These are phyloP conservation scores for Gossypium thurberi DNA, from an alignment of 345 rosid genomes.

Conservation along the genomic window DNA sequence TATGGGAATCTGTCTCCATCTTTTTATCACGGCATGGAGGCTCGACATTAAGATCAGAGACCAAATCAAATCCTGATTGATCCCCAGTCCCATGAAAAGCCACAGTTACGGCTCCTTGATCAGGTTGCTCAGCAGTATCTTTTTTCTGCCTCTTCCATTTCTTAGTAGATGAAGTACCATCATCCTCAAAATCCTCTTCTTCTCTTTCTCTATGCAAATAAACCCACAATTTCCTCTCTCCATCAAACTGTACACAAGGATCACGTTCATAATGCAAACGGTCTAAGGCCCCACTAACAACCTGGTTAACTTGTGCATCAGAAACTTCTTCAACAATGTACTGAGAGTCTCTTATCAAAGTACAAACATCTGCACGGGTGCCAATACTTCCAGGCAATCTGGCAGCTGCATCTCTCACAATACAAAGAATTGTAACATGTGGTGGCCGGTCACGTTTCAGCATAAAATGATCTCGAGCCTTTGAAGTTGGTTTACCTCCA, in stretches of 20 bases:
- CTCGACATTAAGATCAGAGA: slow-evolving; percentile 58
- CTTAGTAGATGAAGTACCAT: slow-evolving; percentile 98
- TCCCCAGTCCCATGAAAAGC: slow-evolving; percentile 52
- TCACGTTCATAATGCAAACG: slow-evolving; percentile 98
- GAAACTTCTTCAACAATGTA: slow-evolving; percentile 88
- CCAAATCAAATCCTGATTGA: slow-evolving; percentile 59
- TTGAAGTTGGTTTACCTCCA: slow-evolving; percentile 99
- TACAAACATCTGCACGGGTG: slow-evolving; percentile 99
- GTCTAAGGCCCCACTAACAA: slow-evolving; percentile 98
- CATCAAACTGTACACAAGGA: slow-evolving; percentile 94
- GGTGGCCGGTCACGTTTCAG: slow-evolving; percentile 98
- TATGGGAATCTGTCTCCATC: slow-evolving; percentile 30
- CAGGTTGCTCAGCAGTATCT: slow-evolving; percentile 76
- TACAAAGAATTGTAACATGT: slow-evolving; percentile 95
- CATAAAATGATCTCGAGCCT: slow-evolving; percentile 99
- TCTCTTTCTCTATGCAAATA: slow-evolving; percentile 93
- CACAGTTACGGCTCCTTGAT: slow-evolving; percentile 65
- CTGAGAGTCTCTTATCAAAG: slow-evolving; percentile 90
- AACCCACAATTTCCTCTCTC: slow-evolving; percentile 95
- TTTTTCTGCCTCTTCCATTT: slow-evolving; percentile 98
- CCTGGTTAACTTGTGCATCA: slow-evolving; percentile 88
- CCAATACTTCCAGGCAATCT: slow-evolving; percentile 98
- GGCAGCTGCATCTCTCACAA: slow-evolving; percentile 97
- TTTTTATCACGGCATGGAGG: slow-evolving; percentile 47
- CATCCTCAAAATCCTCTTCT: slow-evolving; percentile 99